These are phyloP conservation scores for Chalciporus piperatus DNA, from an alignment of 768 basidiomycete species.

Conservation along the genomic window DNA sequence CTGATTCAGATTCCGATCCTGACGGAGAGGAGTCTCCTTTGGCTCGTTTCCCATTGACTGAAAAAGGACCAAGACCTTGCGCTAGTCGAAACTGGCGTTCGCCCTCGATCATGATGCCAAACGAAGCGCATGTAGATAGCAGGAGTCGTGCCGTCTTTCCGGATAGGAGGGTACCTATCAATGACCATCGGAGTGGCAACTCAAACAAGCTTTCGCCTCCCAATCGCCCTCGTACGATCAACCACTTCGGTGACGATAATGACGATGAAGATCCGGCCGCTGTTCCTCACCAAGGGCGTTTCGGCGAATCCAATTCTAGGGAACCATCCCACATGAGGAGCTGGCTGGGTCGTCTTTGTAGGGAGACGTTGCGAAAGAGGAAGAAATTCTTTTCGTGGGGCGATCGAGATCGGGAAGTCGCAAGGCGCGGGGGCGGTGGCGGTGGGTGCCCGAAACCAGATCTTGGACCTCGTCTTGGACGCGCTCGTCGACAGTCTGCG, in stretches of 20 bases:
- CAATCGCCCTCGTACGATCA: background rate
- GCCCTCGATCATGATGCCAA: background rate
- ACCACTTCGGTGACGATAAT: background rate
- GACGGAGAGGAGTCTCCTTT: slow-evolving; percentile 1
- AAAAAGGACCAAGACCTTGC: background rate
- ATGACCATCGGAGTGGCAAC: background rate
- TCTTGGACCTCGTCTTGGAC: too few relatives aligned
- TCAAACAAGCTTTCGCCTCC: background rate
- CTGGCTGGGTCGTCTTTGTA: slow-evolving; percentile 7
- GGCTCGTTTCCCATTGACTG: background rate
- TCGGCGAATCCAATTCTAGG: background rate
- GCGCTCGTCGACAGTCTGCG: background rate
- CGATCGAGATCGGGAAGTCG: background rate
- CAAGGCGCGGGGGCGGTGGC: background rate
- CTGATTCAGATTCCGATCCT: background rate
- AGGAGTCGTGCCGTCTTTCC: background rate
- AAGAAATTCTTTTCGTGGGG: slow-evolving; percentile 6
- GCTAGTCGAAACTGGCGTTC: background rate
- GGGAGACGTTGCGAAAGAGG: slow-evolving; percentile 3
- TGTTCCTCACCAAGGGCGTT: background rate
- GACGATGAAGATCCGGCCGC: slow-evolving; percentile 17
- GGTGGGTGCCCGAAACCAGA: background rate
- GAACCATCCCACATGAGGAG: background rate
- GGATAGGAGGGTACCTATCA: background rate
- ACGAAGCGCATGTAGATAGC: background rate